Conservation (phyloP, 75 land plant species). For the Cryptomeria japonica region DNA sequence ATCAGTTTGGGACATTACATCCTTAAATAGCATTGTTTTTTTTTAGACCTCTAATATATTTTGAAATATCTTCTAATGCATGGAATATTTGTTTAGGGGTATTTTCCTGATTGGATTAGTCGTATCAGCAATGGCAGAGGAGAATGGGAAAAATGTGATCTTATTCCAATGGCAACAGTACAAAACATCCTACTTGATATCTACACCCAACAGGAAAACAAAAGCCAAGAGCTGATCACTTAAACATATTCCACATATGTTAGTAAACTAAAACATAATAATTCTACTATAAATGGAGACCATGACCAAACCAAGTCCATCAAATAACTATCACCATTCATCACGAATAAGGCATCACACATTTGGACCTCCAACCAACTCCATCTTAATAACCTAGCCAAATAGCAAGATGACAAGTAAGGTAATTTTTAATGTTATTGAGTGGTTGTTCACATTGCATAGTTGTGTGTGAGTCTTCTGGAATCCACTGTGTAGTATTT, state of each 20-base stretch:
- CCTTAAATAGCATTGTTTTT: too few species aligned
- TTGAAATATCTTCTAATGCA: not conserved
- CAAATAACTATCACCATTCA: not conserved
- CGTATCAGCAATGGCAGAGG: not conserved
- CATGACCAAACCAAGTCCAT: not conserved
- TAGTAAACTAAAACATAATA: not conserved
- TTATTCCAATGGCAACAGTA: not conserved
- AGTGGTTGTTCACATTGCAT: too few species aligned
- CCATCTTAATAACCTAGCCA: too few species aligned
- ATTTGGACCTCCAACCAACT: too few species aligned
- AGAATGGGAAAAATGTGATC: not conserved
- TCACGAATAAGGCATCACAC: not conserved
- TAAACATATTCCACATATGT: not conserved
- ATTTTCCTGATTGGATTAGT: not conserved
- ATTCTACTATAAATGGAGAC: not conserved
- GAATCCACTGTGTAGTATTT: too few species aligned
- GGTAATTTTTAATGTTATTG: too few species aligned
- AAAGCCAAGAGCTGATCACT: not conserved
- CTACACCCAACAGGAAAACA: not conserved
- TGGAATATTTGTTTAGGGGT: not conserved
- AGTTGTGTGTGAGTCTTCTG: too few species aligned
- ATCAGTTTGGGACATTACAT: too few species aligned
- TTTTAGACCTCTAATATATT: not conserved
- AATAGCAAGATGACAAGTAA: too few species aligned
- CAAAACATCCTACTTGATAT: not conserved